Conservation (phyloP, 352 stramenopile genomes). For the Phytophthora brassicae region DNA sequence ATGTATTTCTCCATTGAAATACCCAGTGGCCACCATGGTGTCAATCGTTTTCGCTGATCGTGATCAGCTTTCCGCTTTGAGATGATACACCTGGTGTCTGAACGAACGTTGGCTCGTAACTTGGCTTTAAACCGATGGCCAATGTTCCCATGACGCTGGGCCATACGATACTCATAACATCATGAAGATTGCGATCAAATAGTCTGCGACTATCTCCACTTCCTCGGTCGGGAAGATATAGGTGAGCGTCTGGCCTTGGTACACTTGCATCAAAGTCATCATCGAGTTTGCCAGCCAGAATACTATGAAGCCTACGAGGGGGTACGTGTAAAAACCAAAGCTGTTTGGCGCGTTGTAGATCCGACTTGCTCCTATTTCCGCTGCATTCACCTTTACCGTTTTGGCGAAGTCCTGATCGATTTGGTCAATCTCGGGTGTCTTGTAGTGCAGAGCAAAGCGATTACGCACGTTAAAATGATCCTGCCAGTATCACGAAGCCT, state of each 20-base stretch:
- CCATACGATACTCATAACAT: conserved; percentile 43
- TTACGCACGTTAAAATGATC: too few relatives aligned
- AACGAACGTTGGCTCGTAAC: conserved; percentile 18
- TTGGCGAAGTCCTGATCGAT: too few relatives aligned
- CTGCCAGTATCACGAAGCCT: too few relatives aligned
- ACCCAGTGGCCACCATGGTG: conserved; percentile 24
- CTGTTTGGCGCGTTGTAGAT: too few relatives aligned
- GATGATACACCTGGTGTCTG: conserved; percentile 15
- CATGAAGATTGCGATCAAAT: conserved; percentile 50
- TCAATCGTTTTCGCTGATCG: conserved; percentile 37
- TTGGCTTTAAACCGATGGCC: conserved; percentile 28
- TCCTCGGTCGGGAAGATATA: conserved; percentile 47
- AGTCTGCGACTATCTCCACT: conserved; percentile 39
- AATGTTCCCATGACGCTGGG: conserved; percentile 23
- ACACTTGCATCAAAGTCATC: conserved; percentile 55
- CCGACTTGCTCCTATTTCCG: too few relatives aligned
- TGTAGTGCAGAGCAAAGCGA: too few relatives aligned
- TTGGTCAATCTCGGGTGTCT: too few relatives aligned
- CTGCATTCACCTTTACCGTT: too few relatives aligned
- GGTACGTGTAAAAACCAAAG: too few relatives aligned
- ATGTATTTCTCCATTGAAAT: conserved; percentile 26
- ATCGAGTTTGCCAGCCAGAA: conserved; percentile 35
- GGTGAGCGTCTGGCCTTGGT: conserved; percentile 77
- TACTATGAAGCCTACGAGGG: conserved; percentile 26
- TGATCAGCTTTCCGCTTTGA: conserved; percentile 23